Percentiles rank a stretch among this genome's conserved stretches.
Evolutionary conservation across 306 rosid genomes (phyloP).

Genomic region (Cucumis melo): DNA sequence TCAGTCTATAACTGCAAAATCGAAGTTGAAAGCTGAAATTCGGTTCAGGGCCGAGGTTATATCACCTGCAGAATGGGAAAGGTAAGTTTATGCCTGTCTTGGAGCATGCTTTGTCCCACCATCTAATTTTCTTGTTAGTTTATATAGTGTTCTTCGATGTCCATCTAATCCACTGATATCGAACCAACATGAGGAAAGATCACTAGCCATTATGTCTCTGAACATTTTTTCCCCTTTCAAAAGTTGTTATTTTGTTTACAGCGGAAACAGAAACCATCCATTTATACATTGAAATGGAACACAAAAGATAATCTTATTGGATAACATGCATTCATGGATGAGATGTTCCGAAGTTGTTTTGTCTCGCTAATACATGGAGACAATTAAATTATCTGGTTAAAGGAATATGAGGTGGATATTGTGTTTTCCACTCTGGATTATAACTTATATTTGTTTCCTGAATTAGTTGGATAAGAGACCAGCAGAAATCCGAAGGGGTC

Average conservation of each 20-base stretch:
- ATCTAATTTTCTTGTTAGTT: background rate
- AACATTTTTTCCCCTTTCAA: too few species aligned
- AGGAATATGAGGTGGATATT: background rate
- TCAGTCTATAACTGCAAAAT: constrained; percentile 64
- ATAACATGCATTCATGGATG: background rate
- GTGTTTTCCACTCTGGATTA: background rate
- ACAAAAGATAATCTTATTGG: background rate
- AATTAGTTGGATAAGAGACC: constrained; percentile 85
- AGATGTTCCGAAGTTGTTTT: background rate
- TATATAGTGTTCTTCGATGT: background rate
- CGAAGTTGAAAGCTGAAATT: constrained; percentile 89
- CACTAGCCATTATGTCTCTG: background rate
- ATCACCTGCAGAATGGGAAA: constrained; percentile 90
- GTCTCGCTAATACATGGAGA: background rate
- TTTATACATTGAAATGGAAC: too few species aligned
- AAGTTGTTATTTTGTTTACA: background rate
- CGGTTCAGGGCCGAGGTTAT: constrained; percentile 80
- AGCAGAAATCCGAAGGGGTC: constrained; percentile 86
- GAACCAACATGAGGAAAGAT: background rate
- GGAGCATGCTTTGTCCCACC: background rate
- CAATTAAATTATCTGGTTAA: background rate
- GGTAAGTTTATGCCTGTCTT: constrained; percentile 27
- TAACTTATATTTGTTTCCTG: background rate
- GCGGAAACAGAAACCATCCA: background rate
- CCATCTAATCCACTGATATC: background rate